Percentiles rank a stretch among this genome's conserved stretches.
Conservation (phyloP, 805 yeast species). For the Starmerella vaccinii region DNA sequence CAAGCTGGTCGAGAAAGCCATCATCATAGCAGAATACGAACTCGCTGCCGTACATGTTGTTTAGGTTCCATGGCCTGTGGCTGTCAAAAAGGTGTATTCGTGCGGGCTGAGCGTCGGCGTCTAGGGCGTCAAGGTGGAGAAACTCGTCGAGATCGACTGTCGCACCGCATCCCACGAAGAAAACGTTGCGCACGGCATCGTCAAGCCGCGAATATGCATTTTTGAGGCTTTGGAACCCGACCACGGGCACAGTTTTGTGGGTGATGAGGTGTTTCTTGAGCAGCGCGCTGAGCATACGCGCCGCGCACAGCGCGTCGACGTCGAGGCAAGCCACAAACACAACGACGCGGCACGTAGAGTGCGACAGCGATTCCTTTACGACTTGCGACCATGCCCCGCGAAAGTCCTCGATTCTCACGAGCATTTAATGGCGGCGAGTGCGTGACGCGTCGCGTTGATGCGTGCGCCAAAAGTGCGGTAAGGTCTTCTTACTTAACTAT, state of each 20-base stretch:
- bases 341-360: conserved; percentile 82
- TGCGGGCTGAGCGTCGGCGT: conserved; percentile 27
- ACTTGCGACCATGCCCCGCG: conserved; percentile 57
- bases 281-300: conserved; percentile 59
- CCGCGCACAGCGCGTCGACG: conserved; percentile 85
- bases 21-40: conserved; percentile 75
- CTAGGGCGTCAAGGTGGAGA: conserved; percentile 31
- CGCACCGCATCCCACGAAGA: conserved; percentile 88
- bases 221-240: conserved; percentile 73
- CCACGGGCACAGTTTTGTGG: conserved; percentile 82
- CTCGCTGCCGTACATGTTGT: conserved; percentile 76
- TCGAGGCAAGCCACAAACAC: conserved; percentile 82
- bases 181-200: conserved; percentile 60
- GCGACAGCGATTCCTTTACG: conserved; percentile 64
- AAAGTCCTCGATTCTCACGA: conserved; percentile 60
- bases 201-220: conserved; percentile 56
- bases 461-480: not conserved
- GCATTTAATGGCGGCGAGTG: conserved; percentile 41
- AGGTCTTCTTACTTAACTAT: not conserved
- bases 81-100: conserved; percentile 79
- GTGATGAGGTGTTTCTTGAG: conserved; percentile 76
- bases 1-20: conserved; percentile 56
- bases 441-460: conserved; percentile 1
- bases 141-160: conserved; percentile 68
- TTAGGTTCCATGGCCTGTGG: conserved; percentile 93